Evolutionary conservation across 2,329 filamentous ascomycete species (phyloP), one percentile per base, ranked within the genome.

Genomic region (Colletotrichum lini): DNA sequence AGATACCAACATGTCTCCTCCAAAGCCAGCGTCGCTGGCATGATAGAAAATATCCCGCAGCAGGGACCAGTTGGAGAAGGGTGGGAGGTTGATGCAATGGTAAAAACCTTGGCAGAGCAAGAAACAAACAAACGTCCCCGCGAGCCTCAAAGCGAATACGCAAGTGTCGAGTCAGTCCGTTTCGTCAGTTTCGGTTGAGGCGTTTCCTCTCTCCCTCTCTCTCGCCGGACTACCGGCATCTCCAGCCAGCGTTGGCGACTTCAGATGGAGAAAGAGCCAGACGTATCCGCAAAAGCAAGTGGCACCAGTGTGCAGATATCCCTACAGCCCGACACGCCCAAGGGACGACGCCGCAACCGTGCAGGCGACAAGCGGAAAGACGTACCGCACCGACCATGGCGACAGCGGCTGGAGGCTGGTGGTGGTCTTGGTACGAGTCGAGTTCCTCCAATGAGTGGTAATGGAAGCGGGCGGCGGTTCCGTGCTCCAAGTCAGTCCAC

Each of bases 161-260:
- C 30, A 30, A 16, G 57, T 62, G 12, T 38, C 58, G 68, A 71
- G 56, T 70, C 65, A 26, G 49, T 35, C 50, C 38, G 61, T 71
- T 57, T 65, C 50, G 65, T 23, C 65, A 63, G 68, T 71, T 71
- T 71, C 65, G 65, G 47, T 21, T 68, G 58, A 21, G n/a, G n/a
- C 7, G 49, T 21, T 9, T 13, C 13, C 38, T 38, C 30, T 23
- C 8, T 8, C 2, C n/a, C 23, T 49, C 62, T 8, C 44, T 38
- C 9, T 21, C 57, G 45, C 57, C 68, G 58, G 65, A 45, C 35
- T 47, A 40, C 38, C 58, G 68, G 63, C 62, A 57, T 61, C 47
- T 53, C 42, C 30, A 40, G 49, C 23, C 67, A 49, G 15, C 6
- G 23, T 58, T 21, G 53, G 23, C 45, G 26, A 65, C 65, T 60